Conservation (phyloP, 768 basidiomycete species). For the Cystofilobasidium ferigula region DNA sequence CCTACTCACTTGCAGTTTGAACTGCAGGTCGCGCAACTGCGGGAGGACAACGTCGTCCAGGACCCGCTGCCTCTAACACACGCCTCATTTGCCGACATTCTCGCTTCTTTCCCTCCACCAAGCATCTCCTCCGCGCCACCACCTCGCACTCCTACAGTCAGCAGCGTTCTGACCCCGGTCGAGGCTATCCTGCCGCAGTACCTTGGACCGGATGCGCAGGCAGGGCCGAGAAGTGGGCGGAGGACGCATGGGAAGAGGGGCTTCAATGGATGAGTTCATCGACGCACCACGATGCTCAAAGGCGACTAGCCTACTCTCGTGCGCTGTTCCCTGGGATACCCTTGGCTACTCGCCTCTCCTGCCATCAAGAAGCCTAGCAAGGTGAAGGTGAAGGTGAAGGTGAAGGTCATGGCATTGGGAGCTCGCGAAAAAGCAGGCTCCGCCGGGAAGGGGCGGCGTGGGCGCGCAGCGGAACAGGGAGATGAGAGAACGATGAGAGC, state of each 20-base stretch:
- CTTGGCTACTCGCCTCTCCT: no score
- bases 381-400: no score
- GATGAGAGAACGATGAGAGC: no score
- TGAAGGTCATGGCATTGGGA: no score
- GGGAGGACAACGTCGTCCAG: constrained; percentile 46
- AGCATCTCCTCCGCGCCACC: constrained; percentile 31
- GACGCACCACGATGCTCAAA: no score
- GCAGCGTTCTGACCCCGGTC: constrained; percentile 43
- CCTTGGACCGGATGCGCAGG: constrained; percentile 26
- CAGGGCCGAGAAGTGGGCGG: constrained; percentile 31
- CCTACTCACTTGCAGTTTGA: background rate
- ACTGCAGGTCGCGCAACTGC: constrained; percentile 52
- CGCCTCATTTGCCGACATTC: constrained; percentile 29
- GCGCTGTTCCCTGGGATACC: no score
- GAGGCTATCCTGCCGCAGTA: constrained; percentile 52
- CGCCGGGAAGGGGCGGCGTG: no score
- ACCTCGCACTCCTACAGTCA: constrained; percentile 29
- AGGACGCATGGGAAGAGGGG: constrained; percentile 35
- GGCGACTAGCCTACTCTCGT: background rate
- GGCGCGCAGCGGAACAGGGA: no score
- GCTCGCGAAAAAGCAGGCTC: no score
- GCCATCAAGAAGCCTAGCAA: no score
- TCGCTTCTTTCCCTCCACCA: constrained; percentile 35
- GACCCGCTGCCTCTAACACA: constrained; percentile 36
- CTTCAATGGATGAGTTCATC: constrained; percentile 17